Percentiles rank a stretch among this genome's conserved stretches.
These are phyloP conservation scores for Monosporascus sp. DNA, from an alignment of 2,329 filamentous ascomycete species.

Conservation along the genomic window DNA sequence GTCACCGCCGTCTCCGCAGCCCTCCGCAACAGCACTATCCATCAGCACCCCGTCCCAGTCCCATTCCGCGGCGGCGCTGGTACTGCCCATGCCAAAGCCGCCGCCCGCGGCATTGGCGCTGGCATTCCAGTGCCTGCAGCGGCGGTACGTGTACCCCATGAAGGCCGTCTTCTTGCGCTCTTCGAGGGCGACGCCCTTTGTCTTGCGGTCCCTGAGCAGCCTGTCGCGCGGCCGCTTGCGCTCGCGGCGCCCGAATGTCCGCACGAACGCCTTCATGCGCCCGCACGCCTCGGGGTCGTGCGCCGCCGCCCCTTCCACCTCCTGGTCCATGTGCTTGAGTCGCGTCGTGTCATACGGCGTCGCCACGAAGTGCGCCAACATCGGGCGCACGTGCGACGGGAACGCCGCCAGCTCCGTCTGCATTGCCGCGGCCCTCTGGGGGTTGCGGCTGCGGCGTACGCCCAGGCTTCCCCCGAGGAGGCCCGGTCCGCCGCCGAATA, in stretches of 20 bases:
- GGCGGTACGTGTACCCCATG: conserved; percentile 80
- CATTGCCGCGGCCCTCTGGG: conserved; percentile 20
- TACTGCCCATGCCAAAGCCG: background rate
- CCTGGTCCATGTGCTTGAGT: conserved; percentile 43
- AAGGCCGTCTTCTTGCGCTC: conserved; percentile 80
- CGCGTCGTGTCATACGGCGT: conserved; percentile 42
- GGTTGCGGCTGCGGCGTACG: too few species aligned
- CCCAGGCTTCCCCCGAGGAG: too few species aligned
- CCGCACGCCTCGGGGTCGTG: conserved; percentile 20
- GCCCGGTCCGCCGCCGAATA: too few species aligned
- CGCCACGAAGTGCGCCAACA: conserved; percentile 40
- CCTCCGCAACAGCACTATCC: too few species aligned
- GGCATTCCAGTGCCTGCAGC: conserved; percentile 28
- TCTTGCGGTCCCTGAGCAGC: conserved; percentile 66
- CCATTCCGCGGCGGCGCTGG: background rate
- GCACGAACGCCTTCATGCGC: conserved; percentile 43
- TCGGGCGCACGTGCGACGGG: conserved; percentile 33
- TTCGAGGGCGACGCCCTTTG: conserved; percentile 65
- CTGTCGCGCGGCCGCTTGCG: conserved; percentile 80
- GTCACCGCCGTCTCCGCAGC: conserved; percentile 2
- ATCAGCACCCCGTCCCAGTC: too few species aligned
- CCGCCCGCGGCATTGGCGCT: background rate
- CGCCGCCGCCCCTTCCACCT: conserved; percentile 36
- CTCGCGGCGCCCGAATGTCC: conserved; percentile 54
- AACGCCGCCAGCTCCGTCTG: conserved; percentile 31